Evolutionary conservation across 768 basidiomycete genomes (phyloP).

Genomic region (Mycena latifolia): DNA sequence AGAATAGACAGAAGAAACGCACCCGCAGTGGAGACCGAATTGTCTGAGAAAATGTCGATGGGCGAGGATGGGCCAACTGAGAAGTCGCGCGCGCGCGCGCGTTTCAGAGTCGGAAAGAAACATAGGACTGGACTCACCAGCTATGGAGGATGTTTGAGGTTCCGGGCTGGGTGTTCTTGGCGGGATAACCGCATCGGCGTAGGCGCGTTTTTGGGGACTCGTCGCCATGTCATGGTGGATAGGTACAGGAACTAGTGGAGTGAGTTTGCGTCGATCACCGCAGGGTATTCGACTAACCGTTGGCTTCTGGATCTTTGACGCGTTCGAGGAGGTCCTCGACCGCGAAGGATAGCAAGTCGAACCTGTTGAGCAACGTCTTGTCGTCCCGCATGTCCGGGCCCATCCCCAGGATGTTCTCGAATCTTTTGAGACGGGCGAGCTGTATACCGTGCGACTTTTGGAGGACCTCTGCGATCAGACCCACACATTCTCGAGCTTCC

Average conservation of each 20-base stretch:
- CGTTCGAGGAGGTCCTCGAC: slow-evolving; percentile 41
- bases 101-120: not conserved
- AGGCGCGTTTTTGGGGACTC: slow-evolving; percentile 8
- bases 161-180: slow-evolving; percentile 18
- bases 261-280: not conserved
- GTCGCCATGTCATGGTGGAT: slow-evolving; percentile 30
- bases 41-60: slow-evolving; percentile 1
- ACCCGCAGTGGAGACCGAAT: slow-evolving; percentile 17
- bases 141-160: slow-evolving; percentile 4
- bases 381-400: slow-evolving; percentile 31
- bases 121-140: slow-evolving; percentile 8
- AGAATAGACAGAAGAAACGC: not conserved
- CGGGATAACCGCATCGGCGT: slow-evolving; percentile 14
- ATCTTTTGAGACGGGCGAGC: slow-evolving; percentile 30
- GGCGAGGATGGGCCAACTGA: slow-evolving; percentile 10
- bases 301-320: slow-evolving; percentile 38
- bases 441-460: slow-evolving; percentile 30
- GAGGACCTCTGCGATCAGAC: slow-evolving; percentile 31
- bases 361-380: slow-evolving; percentile 28
- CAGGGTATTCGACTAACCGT: slow-evolving; percentile 18
- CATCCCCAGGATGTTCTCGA: slow-evolving; percentile 37
- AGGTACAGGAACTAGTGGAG: slow-evolving; percentile 13
- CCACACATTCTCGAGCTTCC: slow-evolving; percentile 23
- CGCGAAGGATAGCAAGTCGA: slow-evolving; percentile 38
- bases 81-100: not conserved